Evolutionary conservation across 2,329 filamentous ascomycete species (phyloP), one percentile per base, ranked within the genome.

Genomic region (Pseudofabraea citricarpa): DNA sequence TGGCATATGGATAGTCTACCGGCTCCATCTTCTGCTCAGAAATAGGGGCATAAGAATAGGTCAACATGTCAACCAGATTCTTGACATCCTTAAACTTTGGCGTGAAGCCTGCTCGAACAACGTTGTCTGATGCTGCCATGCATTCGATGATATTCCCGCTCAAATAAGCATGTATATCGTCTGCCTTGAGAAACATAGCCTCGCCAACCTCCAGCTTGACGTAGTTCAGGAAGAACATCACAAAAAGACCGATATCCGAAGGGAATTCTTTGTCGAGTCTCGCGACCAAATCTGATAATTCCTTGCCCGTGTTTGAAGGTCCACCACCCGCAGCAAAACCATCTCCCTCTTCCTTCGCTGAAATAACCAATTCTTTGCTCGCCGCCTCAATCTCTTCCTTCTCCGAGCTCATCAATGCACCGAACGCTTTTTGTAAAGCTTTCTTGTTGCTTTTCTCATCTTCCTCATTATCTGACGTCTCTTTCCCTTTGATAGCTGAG

Each of bases 41-140:
- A 52, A 96, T 96, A 2, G 93, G 91, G 0, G 93, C 90, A 59
- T 94, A 96, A 56, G 83, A 87, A 72, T 98, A 98, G 0, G 93
- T 98, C 53, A 98, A 71, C 83, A 95, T 95, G 49, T 81, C 76
- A 24, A 91, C 89, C 9, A 98, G 74, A 0, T 90, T 97, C 42
- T 82, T 70, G 18, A 97, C 88, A 56, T 98, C 93, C 70, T 97
- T 96, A 77, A 95, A 98, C 64, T 98, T 98, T 44, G 93, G 93
- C 0, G 93, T 98, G 67, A 98, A 93, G 33, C 93, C 93, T 0
- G 93, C 93, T 44, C 93, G 89, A 40, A 98, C 90, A 26, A 98
- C 93, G 54, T 98, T 98, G 75, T 98, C 93, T n/a, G 88, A 95
- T 7, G 89, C 85, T 0, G 93, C 93, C 93, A 98, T 98, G 73